Percentiles rank a stretch among this genome's conserved stretches.
phyloP scores from a whole-genome alignment of 164 flowering plant genomes.

The Amborella trichopoda region DNA sequence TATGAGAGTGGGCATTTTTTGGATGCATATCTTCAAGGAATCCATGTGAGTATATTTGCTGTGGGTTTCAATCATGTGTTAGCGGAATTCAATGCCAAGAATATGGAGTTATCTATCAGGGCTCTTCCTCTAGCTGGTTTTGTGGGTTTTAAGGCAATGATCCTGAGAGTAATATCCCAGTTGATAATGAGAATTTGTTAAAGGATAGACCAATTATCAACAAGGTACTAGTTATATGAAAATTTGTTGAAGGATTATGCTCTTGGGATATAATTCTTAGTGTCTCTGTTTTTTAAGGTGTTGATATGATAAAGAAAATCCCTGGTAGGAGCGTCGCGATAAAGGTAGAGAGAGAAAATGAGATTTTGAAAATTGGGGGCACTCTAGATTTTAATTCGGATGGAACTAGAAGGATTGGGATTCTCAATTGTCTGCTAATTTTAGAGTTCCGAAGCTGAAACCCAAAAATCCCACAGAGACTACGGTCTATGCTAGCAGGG shows the following conservation, averaged over 20 bases:
- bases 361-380: constrained; percentile 41
- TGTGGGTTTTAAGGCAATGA: constrained; percentile 96
- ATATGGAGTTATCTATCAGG: constrained; percentile 88
- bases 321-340: constrained; percentile 60
- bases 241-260: constrained; percentile 85
- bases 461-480: constrained; percentile 48
- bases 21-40: constrained; percentile 89
- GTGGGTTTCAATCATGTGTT: constrained; percentile 92
- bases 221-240: constrained; percentile 73
- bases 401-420: constrained; percentile 85
- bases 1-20: constrained; percentile 92
- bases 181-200: constrained; percentile 72
- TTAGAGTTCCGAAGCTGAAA: constrained; percentile 39
- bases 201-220: constrained; percentile 84
- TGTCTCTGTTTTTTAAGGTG: constrained; percentile 55
- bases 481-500: constrained; percentile 40
- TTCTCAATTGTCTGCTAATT: constrained; percentile 74
- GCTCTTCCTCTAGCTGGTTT: constrained; percentile 98
- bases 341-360: constrained; percentile 41
- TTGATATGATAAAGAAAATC: constrained; percentile 58
- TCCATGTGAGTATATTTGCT: constrained; percentile 94
- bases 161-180: constrained; percentile 86
- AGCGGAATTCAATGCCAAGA: constrained; percentile 81
- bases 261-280: constrained; percentile 80
- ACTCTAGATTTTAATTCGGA: constrained; percentile 74